phyloP scores from a whole-genome alignment of 129 eudicot species.

The Flaveria bidentis region DNA sequence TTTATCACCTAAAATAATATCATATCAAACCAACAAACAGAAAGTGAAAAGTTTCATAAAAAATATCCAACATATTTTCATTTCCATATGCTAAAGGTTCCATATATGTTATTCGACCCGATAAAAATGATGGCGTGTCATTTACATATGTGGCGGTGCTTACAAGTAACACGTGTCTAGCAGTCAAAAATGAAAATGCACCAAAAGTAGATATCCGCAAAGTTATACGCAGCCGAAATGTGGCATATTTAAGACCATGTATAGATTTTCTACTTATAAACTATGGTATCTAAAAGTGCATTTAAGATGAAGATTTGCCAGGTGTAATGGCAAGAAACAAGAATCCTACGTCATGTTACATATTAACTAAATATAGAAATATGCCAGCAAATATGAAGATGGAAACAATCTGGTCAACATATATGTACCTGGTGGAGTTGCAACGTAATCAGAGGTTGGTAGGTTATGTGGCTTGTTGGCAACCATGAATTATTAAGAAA shows the following conservation, averaged over 20 bases:
- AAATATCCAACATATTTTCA: background rate
- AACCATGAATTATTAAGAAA: no score
- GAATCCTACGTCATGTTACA: background rate
- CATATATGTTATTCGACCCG: no score
- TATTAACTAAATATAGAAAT: background rate
- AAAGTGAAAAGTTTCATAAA: background rate
- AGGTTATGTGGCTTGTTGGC: no score
- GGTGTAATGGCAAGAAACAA: background rate
- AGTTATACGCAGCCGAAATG: background rate
- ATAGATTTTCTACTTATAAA: background rate
- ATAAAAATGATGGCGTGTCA: no score
- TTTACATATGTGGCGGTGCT: no score
- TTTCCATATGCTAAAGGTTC: no score
- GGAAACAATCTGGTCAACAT: background rate
- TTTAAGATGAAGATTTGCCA: background rate
- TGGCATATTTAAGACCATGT: background rate
- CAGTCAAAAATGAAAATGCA: background rate
- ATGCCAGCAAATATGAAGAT: background rate
- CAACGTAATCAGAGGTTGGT: no score
- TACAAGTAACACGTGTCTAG: no score
- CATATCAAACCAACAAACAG: background rate
- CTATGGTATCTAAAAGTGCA: background rate
- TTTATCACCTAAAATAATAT: background rate
- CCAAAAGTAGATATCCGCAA: background rate
- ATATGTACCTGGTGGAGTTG: background rate